Conservation (phyloP, 2,329 filamentous ascomycete genomes). For the Trichoderma citrinoviride region DNA sequence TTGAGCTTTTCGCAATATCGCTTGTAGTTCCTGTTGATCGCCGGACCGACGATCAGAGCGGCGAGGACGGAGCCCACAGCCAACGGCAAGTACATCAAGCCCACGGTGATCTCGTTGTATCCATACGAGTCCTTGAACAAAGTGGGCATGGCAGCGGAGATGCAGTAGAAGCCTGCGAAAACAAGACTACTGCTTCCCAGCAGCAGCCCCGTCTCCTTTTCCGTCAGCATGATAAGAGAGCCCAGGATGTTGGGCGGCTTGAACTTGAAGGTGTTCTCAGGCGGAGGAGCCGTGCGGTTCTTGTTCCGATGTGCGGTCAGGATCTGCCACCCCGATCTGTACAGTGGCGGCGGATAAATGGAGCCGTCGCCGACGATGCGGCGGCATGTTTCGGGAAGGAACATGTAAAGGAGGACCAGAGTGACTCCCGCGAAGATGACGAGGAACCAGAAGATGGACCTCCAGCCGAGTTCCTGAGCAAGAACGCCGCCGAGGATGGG, state of each 20-base stretch:
- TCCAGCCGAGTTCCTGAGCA: constrained; percentile 56
- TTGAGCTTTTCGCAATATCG: constrained; percentile 55
- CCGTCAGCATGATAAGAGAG: constrained; percentile 41
- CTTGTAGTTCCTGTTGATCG: constrained; percentile 67
- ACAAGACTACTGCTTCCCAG: constrained; percentile 45
- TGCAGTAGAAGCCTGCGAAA: constrained; percentile 51
- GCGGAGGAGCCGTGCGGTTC: constrained; percentile 18
- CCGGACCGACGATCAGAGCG: constrained; percentile 47
- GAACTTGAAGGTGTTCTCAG: constrained; percentile 35
- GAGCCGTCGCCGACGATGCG: constrained; percentile 53
- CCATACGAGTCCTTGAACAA: constrained; percentile 54
- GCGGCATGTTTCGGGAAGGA: constrained; percentile 55
- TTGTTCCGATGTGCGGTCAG: constrained; percentile 27
- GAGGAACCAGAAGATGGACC: constrained; percentile 62
- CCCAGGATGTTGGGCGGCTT: constrained; percentile 42
- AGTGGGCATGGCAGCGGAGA: constrained; percentile 45
- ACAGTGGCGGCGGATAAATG: constrained; percentile 39
- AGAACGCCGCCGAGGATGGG: constrained; percentile 60
- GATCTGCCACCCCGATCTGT: constrained; percentile 37
- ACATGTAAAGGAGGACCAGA: constrained; percentile 43
- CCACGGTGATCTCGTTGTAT: constrained; percentile 54
- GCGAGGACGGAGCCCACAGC: constrained; percentile 50
- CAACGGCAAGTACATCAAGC: constrained; percentile 52
- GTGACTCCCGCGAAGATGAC: constrained; percentile 45
- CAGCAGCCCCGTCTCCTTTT: constrained; percentile 45